phyloP scores from a whole-genome alignment of 495 filamentous ascomycete genomes.

The Glutinoglossum americanum region DNA sequence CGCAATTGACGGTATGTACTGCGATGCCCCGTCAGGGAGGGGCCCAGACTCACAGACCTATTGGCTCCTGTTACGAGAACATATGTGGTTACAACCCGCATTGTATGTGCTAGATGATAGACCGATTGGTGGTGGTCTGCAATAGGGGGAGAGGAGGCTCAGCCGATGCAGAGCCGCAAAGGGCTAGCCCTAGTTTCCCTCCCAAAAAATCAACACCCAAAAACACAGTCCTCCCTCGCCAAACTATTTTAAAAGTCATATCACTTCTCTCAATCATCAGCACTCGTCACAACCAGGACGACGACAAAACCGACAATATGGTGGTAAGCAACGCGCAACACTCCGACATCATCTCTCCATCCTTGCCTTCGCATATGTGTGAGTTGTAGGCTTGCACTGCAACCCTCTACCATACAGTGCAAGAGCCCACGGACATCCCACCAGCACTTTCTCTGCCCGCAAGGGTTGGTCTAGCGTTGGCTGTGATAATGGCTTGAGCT shows the following conservation, averaged over 20 bases:
- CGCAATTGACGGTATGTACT: not conserved
- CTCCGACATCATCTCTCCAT: not conserved
- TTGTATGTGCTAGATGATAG: not conserved
- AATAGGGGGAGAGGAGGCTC: too few relatives aligned
- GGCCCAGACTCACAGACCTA: slow-evolving; percentile 23
- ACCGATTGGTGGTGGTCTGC: not conserved
- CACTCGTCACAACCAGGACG: not conserved
- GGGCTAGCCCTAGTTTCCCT: not conserved
- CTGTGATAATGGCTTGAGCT: slow-evolving; percentile 73
- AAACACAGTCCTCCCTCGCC: not conserved
- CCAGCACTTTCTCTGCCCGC: slow-evolving; percentile 8
- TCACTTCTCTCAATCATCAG: not conserved
- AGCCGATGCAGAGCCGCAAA: not conserved
- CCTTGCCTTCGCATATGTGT: slow-evolving; percentile 12
- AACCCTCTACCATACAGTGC: not conserved
- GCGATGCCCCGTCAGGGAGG: not conserved
- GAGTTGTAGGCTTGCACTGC: too few relatives aligned
- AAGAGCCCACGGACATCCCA: slow-evolving; percentile 18
- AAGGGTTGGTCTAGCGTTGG: slow-evolving; percentile 25
- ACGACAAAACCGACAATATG: not conserved
- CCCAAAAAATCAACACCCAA: not conserved
- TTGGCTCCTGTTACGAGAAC: slow-evolving; percentile 56
- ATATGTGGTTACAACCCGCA: not conserved
- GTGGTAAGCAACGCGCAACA: not conserved
- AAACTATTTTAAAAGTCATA: not conserved